Evolutionary conservation across 164 flowering plant genomes (phyloP), one percentile per base, ranked within the genome.

Genomic region (Kingdonia uniflora): DNA sequence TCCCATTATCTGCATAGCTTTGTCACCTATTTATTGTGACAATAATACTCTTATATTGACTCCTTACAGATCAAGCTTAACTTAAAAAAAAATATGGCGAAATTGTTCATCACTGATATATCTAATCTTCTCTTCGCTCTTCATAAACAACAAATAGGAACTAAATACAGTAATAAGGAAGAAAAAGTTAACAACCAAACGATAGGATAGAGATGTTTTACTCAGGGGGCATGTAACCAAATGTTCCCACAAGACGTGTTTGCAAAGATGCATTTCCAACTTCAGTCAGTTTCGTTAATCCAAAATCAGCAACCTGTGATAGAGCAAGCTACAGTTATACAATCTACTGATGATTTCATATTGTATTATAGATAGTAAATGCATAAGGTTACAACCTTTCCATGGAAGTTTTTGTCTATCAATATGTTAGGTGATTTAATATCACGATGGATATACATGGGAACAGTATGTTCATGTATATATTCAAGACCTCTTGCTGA

Each of bases 211-310:
- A n/a, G n/a, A n/a, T n/a, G 58, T 22, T 85, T 76, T 77, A 91
- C 97, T 91, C 96, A 3, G 97, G 97, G 11, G 97, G 78, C 95
- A 91, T 87, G 69, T 91, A 91, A 61, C 96, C 97, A 67, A 87
- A 91, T 59, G 97, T 91, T 22, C 97, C 97, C 52, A 77, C 95
- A 49, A 87, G 77, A 54, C 87, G 86, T 13, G 96, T 91, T 33
- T 64, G 80, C 43, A 78, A 45, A 12, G 95, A 74, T 52, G 77
- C 40, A 64, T 74, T 69, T 54, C 90, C 95, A 46, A 76, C 86
- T 76, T 87, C 95, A 57, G 85, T 77, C 51, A 91, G 76, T 64
- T 87, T 91, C 12, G 95, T 68, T 52, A 91, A 68, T 14, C 96
- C 96, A 74, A 91, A 91, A 71, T 91, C 96, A 8, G 95, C 92